Evolutionary conservation across 495 filamentous ascomycete species (phyloP), one percentile per base, ranked within the genome.

Genomic region (Aspergillus carlsbadensis): DNA sequence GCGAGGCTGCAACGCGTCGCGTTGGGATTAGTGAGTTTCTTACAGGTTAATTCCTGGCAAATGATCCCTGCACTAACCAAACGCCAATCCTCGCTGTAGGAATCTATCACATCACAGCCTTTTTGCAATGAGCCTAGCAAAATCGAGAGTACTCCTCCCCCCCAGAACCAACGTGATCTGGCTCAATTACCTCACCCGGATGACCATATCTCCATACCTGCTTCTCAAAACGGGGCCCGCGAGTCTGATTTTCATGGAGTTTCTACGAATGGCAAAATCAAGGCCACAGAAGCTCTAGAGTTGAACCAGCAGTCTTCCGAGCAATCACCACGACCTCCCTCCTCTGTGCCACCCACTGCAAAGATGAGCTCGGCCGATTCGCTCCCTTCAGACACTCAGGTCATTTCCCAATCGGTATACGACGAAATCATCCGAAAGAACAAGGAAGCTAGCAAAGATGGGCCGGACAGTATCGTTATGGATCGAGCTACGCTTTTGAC

Each of bases 321-420:
- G 35, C 35, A 34, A 15, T 52, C 3, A 41, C 10, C 33, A 46
- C 33, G 17, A 34, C 11, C 24, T 53, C 1, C 51, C 15, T n/a
- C 41, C 47, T 2, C 43, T 50, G 24, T 53, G 34, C 60, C 57
- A 41, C 56, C 57, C 24, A 21, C 57, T 15, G 61, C 47, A 26
- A 70, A 68, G 35, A 75, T 78, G 74, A 62, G 64, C 43, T 64
- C 67, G 20, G 67, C 59, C 15, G 71, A 74, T 13, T 54, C 59
- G 33, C 54, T 65, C 7, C 72, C 72, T 20, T 72, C 76, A 10
- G 78, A 81, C 59, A 82, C 79, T n/a, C 78, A 82, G 57, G 71
- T 77, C 5, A 67, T 80, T 26, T 81, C 79, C 10, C 79, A 80
- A 61, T 78, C 75, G 22, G 71, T 81, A n/a, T 80, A 73, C 52